phyloP scores from a whole-genome alignment of 768 basidiomycete genomes.

The Cubamyces lactineus region DNA sequence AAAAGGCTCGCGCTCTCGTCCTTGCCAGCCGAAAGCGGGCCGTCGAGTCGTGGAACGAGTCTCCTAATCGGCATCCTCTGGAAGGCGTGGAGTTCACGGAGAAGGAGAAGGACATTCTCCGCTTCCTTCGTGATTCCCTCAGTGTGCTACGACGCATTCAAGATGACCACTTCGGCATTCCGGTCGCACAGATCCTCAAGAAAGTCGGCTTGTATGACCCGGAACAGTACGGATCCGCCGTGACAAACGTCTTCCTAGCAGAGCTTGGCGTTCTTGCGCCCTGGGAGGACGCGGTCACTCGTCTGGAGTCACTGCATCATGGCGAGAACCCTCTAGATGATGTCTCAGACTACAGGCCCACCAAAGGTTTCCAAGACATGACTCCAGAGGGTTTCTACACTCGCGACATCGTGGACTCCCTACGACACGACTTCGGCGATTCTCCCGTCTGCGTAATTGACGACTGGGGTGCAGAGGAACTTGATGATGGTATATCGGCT shows the following conservation, averaged over 20 bases:
- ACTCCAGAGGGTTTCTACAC: slow-evolving; percentile 68
- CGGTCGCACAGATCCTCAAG: slow-evolving; percentile 61
- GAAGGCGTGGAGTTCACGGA: slow-evolving; percentile 47
- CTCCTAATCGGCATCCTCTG: slow-evolving; percentile 36
- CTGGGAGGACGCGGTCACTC: slow-evolving; percentile 65
- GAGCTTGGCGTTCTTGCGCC: slow-evolving; percentile 77
- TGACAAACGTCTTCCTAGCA: slow-evolving; percentile 54
- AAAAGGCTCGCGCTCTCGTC: slow-evolving; percentile 52
- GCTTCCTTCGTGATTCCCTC: slow-evolving; percentile 59
- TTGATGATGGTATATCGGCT: slow-evolving; percentile 92
- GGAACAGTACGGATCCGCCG: slow-evolving; percentile 35
- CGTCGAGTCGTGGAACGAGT: slow-evolving; percentile 35
- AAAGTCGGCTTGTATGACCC: slow-evolving; percentile 44
- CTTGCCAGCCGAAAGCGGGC: slow-evolving; percentile 35
- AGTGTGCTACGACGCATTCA: slow-evolving; percentile 54
- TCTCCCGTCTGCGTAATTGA: slow-evolving; percentile 88
- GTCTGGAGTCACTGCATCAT: background rate
- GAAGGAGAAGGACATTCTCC: slow-evolving; percentile 59
- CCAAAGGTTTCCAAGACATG: slow-evolving; percentile 36
- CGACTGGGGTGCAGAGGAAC: slow-evolving; percentile 73
- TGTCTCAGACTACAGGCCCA: background rate
- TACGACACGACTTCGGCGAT: slow-evolving; percentile 87
- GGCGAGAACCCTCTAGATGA: background rate
- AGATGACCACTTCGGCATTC: slow-evolving; percentile 60
- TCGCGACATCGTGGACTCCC: slow-evolving; percentile 62